Conservation (phyloP, 1,284 basidiomycete genomes). For the Cutaneotrichosporon sp. region DNA sequence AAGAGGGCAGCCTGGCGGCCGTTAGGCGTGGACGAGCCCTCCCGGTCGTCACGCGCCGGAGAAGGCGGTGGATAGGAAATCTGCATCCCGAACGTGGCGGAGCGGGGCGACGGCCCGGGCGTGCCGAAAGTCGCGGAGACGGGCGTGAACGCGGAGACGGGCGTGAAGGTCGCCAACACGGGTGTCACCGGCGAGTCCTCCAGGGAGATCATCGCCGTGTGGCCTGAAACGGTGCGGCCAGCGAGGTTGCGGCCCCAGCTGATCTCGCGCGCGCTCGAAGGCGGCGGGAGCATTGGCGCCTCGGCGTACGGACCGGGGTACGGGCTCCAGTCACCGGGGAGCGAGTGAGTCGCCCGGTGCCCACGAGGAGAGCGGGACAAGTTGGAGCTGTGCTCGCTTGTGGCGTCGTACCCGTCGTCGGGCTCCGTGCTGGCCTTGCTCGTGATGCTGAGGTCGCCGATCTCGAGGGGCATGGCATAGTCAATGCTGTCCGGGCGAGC, state of each 20-base stretch:
- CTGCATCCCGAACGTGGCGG: slow-evolving; percentile 5
- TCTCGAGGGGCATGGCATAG: slow-evolving; percentile 22
- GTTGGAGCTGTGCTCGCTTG: slow-evolving; percentile 7
- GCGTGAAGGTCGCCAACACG: background rate
- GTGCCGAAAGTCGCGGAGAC: slow-evolving; percentile 5
- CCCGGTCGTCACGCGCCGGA: background rate
- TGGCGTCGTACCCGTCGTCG: slow-evolving; percentile 14
- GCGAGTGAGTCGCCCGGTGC: background rate
- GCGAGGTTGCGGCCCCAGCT: slow-evolving; percentile 14
- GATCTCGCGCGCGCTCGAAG: slow-evolving; percentile 10
- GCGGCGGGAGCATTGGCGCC: background rate
- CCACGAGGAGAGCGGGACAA: background rate
- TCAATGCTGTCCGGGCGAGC: slow-evolving; percentile 14
- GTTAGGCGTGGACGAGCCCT: background rate
- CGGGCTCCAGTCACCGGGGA: background rate
- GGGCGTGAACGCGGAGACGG: background rate
- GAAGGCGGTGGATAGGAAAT: background rate
- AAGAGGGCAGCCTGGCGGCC: slow-evolving; percentile 3
- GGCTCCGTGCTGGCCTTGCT: background rate
- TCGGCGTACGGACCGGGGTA: background rate
- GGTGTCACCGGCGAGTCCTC: slow-evolving; percentile 6
- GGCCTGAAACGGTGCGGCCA: slow-evolving; percentile 19
- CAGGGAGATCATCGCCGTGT: slow-evolving; percentile 7
- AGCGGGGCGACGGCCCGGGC: background rate
- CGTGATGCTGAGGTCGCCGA: slow-evolving; percentile 15